Conservation (phyloP, 495 filamentous ascomycete species). For the Ascodesmis nigricans region DNA sequence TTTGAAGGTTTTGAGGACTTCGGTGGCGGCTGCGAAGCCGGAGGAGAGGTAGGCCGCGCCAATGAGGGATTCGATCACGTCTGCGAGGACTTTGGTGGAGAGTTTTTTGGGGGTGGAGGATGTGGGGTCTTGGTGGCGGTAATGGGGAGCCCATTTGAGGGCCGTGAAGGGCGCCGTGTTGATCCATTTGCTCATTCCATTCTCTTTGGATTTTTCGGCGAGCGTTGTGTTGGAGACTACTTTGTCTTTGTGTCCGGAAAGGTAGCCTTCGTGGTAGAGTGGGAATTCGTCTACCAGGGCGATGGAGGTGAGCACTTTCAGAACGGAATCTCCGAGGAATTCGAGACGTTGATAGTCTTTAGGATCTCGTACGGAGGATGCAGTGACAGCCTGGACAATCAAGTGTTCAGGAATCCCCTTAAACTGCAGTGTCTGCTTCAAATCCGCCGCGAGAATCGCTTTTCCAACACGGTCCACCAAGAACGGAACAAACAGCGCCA, state of each 20-base stretch:
- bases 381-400: slow-evolving; percentile 50
- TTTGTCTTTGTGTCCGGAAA: slow-evolving; percentile 43
- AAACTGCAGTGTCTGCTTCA: slow-evolving; percentile 39
- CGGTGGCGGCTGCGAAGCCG: slow-evolving; percentile 38
- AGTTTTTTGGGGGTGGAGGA: slow-evolving; percentile 24
- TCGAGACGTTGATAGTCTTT: slow-evolving; percentile 72
- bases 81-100: slow-evolving; percentile 65
- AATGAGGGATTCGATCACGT: slow-evolving; percentile 72
- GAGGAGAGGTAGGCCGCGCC: slow-evolving; percentile 58
- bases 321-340: slow-evolving; percentile 65
- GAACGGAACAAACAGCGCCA: slow-evolving; percentile 53
- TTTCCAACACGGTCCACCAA: slow-evolving; percentile 49
- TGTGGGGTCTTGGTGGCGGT: slow-evolving; percentile 33
- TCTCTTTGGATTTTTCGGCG: slow-evolving; percentile 36
- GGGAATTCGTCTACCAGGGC: slow-evolving; percentile 44
- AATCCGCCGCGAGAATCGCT: slow-evolving; percentile 36
- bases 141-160: slow-evolving; percentile 46
- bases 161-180: slow-evolving; percentile 43
- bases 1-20: slow-evolving; percentile 43
- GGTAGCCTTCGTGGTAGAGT: slow-evolving; percentile 55
- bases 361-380: slow-evolving; percentile 36
- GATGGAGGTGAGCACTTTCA: slow-evolving; percentile 55
- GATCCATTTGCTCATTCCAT: slow-evolving; percentile 52
- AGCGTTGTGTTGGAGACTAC: slow-evolving; percentile 54
- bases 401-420: slow-evolving; percentile 32